Evolutionary conservation across 805 yeast genomes (phyloP), one percentile per base, ranked within the genome.

Genomic region (Phaffomyces thermotolerans): DNA sequence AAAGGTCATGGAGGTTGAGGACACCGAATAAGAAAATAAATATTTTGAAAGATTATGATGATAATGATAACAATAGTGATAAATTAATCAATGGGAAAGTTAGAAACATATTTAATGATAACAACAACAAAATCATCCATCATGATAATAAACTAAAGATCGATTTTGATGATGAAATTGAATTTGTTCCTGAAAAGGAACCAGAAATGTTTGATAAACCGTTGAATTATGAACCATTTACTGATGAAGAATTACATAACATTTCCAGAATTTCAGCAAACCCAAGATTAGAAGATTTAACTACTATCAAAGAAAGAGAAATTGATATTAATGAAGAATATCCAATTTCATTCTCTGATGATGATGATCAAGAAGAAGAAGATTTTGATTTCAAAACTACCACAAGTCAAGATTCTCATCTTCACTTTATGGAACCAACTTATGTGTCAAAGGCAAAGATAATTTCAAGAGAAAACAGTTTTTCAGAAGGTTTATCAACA

Each of bases 171-270:
- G 62, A 62, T 35, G 75, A 71, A 41, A 63, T 78, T n/a, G 85
- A 79, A 48, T 56, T 58, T 34, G 70, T 69, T 20, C 75, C 83
- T 6, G 56, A 59, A 20, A 57, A 54, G 31, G 60, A 58, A 25
- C 61, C 60, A 3, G 72, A 67, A 20, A 48, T 68, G 22, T 68
- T 71, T 3, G 69, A 72, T 46, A 56, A 64, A 6, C 82, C 83
- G 23, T 51, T 63, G 48, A 71, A 69, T 34, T 61, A 68, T 48
- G 68, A 67, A n/a, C 69, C 72, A 2, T 61, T 73, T 27, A 53
- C 62, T 10, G 52, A 57, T 4, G 58, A 59, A 43, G 65, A 66
- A 54, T 62, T 45, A 45, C 63, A 51, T 48, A 54, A 30, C 44
- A 56, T 24, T 43, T 50, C 50, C 20, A 45, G 25, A 40, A n/a